A percentile compares a stretch with the other conserved stretches of the same genome.
Conservation (phyloP, 2,329 filamentous ascomycete species). For the Hypoxylon sp. region DNA sequence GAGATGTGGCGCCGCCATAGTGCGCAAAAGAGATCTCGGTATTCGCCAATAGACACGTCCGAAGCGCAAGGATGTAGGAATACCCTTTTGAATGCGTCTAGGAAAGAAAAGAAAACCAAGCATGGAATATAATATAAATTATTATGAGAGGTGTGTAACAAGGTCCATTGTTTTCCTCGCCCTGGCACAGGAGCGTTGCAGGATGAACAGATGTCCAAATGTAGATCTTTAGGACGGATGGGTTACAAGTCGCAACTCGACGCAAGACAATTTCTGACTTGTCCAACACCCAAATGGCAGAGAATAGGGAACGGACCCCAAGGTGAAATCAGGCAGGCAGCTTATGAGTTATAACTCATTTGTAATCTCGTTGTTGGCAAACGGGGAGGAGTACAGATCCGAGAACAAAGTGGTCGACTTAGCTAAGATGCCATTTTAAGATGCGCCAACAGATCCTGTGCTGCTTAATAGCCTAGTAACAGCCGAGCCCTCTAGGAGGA, state of each 20-base stretch:
- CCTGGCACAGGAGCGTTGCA: constrained; percentile 33
- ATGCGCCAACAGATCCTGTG: background rate
- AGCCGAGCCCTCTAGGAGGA: background rate
- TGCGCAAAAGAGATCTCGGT: constrained; percentile 27
- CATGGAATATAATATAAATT: constrained; percentile 22
- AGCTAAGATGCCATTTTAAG: constrained; percentile 8
- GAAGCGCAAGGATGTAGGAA: constrained; percentile 7
- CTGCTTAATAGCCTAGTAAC: constrained; percentile 1
- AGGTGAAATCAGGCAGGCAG: constrained; percentile 12
- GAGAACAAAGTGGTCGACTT: constrained; percentile 16
- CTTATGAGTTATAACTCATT: constrained; percentile 29
- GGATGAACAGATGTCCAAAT: constrained; percentile 47
- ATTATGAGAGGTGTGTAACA: constrained; percentile 34
- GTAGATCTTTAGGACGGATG: constrained; percentile 42
- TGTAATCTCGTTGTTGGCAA: constrained; percentile 6
- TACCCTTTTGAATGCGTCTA: constrained; percentile 2
- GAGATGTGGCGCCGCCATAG: constrained; percentile 48
- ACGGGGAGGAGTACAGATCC: constrained; percentile 7
- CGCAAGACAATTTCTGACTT: constrained; percentile 40
- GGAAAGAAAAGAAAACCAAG: constrained; percentile 6
- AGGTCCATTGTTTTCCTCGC: constrained; percentile 41
- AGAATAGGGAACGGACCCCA: constrained; percentile 27
- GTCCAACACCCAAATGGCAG: constrained; percentile 34
- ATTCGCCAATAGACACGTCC: constrained; percentile 20
- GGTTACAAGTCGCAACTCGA: constrained; percentile 42